Conservation (phyloP, 176 grass and related monocot species). For the Bothriochloa decipiens region DNA sequence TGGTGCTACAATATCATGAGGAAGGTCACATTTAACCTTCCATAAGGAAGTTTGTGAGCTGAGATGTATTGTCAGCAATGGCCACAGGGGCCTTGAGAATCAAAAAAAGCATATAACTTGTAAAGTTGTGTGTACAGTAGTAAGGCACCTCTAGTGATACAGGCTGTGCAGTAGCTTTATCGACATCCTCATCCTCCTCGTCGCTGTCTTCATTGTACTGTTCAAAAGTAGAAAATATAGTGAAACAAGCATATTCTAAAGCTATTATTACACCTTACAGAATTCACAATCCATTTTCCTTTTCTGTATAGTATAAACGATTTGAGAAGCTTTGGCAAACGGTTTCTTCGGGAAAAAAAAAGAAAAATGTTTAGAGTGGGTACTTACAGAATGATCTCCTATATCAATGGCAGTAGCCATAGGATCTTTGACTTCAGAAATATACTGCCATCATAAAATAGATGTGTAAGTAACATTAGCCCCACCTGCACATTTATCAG, state of each 20-base stretch:
- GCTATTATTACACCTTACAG: neutral
- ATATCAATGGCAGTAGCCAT: slow-evolving; percentile 95
- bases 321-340: slow-evolving; percentile 9
- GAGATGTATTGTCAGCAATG: slow-evolving; percentile 23
- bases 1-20: neutral
- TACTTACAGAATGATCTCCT: slow-evolving; percentile 84
- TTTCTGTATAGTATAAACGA: slow-evolving; percentile 18
- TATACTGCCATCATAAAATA: slow-evolving; percentile 56
- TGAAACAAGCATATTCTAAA: slow-evolving; percentile 27
- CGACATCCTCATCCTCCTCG: slow-evolving; percentile 59
- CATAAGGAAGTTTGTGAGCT: slow-evolving; percentile 18
- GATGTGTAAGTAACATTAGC: slow-evolving; percentile 14
- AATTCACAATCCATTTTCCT: slow-evolving; percentile 28
- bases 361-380: slow-evolving; percentile 25
- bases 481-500: neutral
- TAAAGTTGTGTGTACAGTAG: slow-evolving; percentile 17
- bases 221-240: slow-evolving; percentile 41
- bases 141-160: slow-evolving; percentile 42
- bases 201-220: slow-evolving; percentile 83
- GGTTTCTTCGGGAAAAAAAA: neutral
- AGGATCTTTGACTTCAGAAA: slow-evolving; percentile 73
- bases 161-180: slow-evolving; percentile 45
- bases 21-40: slow-evolving; percentile 22
- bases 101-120: slow-evolving; percentile 23
- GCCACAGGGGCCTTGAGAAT: neutral